phyloP scores from a whole-genome alignment of 257 asterid genomes.

The Solanum appendiculatum region DNA sequence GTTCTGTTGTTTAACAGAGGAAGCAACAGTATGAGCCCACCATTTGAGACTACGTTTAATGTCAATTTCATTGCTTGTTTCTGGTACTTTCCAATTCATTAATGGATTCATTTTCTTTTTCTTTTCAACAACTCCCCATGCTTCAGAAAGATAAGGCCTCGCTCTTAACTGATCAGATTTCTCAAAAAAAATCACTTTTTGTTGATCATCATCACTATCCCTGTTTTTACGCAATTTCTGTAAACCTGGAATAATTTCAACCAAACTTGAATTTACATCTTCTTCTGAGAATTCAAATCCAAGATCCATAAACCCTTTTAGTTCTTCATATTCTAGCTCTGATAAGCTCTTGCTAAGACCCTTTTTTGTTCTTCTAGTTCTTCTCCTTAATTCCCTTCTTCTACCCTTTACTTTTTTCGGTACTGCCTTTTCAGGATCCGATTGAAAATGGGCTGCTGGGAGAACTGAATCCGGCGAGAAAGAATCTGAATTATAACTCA shows the following conservation, averaged over 20 bases:
- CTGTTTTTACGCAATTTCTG: conserved; percentile 16
- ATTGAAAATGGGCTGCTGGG: background rate
- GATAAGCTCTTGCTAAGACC: conserved; percentile 38
- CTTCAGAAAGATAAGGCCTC: conserved; percentile 59
- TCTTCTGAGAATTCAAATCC: conserved; percentile 55
- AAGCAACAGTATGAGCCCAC: conserved; percentile 77
- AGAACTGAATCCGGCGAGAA: conserved; percentile 30
- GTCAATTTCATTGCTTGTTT: conserved; percentile 17
- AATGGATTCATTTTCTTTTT: background rate
- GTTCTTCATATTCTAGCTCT: conserved; percentile 47
- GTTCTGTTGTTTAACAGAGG: conserved; percentile 13
- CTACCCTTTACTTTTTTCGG: background rate
- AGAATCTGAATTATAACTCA: conserved; percentile 7
- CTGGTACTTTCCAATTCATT: conserved; percentile 36
- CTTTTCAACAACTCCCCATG: conserved; percentile 28
- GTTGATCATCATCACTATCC: background rate
- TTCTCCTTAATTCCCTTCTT: background rate
- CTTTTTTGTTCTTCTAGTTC: background rate
- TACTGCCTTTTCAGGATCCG: background rate
- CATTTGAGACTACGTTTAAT: conserved; percentile 38
- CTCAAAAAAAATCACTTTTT: background rate
- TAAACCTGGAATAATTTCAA: conserved; percentile 44
- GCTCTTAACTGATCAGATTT: background rate
- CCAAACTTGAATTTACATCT: conserved; percentile 21
- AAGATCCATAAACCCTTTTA: conserved; percentile 54